Base-by-base conservation (phyloP, 495 filamentous ascomycete genomes). In the Xylaria telfairii region DNA sequence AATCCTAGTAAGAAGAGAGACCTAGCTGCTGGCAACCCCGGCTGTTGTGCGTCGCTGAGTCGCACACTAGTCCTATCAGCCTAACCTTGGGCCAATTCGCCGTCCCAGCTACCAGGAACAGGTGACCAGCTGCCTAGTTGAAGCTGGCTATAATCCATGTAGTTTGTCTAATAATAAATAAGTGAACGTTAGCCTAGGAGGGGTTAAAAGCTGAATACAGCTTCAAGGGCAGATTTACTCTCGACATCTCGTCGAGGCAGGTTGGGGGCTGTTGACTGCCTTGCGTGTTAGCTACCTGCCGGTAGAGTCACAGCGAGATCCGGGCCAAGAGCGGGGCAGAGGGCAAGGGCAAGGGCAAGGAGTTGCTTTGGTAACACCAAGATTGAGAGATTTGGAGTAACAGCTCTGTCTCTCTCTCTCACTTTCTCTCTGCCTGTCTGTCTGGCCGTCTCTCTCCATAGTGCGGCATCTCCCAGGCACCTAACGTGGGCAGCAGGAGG, bases 1-100 rank as follows among this genome's bases (percentile, higher is more conserved):
- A 63, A 65, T 39, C 68, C 68, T 70, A 24, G 68, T 54, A 70
- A 54, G 68, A 54, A 21, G 57, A 32, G 53, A 32, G 44, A 47
- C 28, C 59, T 32, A 21, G 21, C 21, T 30, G n/a, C 64, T 32
- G n/a, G 67, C 56, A 46, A 53, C 19, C 67, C 67, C 42, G 54
- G 67, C 42, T 53, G 47, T 49, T 64, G 42, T 42, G 46, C 67
- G 61, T 44, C 57, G 28, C 26, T 41, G 44, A 59, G 51, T 69
- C 26, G 24, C 37, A 57, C 65, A 47, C 64, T 21, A 66, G 30
- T 66, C 24, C 62, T 21, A 41, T 66, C 46, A 66, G 47, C 64
- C 64, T 30, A 37, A 37, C 8, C 34, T 37, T 37, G 19, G 28
- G 56, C 46, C 17, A 34, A 46, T 17, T 65, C 51, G 64, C 64